Base-by-base conservation (phyloP, 1,284 basidiomycete species). In the Leccinum subfulvum region DNA sequence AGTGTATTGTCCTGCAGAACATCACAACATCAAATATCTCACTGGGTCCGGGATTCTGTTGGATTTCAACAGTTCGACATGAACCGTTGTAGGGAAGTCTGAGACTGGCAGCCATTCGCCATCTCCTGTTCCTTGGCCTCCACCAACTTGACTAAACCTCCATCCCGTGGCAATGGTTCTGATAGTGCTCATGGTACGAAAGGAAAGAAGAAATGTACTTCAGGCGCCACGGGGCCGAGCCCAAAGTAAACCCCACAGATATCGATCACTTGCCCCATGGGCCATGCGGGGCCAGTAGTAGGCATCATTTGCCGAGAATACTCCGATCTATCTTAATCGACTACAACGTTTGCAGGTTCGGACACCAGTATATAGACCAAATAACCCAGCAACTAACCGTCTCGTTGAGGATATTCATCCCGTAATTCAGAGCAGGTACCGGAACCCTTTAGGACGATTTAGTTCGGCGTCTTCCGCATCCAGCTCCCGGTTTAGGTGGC, bases 41-140 rank as follows among this genome's bases (percentile, higher is more conserved):
- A 90, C 91, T 35, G 93, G 92, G 76, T 97, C 91, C 33, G 89
- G 87, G 35, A 96, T 95, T 68, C 75, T 87, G 66, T 85, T 82
- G 39, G 81, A 73, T 67, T 83, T 86, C 70, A 92, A 75, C 30
- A 97, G 82, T 73, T 96, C 94, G 60, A 91, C 91, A 67, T 96
- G 94, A 9, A 95, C 89, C 3, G 86, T 88, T 1, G 92, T 95
- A 11, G 94, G 92, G 67, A 95, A 86, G 63, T 81, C 74, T 44
- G 85, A 82, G 47, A 82, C 81, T 9, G 77, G 65, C 51, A 89
- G 67, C 90, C 89, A 92, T 79, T 91, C 88, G 51, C 78, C 84
- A n/a, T 84, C 76, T 65, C 81, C 77, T 11, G 85, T 84, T 10
- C 81, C 84, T 64, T 82, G 75, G 35, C 82, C 84, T n/a, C 86